These are phyloP conservation scores for Rubia tinctorum DNA, from an alignment of 305 asterid genomes.

Conservation along the genomic window DNA sequence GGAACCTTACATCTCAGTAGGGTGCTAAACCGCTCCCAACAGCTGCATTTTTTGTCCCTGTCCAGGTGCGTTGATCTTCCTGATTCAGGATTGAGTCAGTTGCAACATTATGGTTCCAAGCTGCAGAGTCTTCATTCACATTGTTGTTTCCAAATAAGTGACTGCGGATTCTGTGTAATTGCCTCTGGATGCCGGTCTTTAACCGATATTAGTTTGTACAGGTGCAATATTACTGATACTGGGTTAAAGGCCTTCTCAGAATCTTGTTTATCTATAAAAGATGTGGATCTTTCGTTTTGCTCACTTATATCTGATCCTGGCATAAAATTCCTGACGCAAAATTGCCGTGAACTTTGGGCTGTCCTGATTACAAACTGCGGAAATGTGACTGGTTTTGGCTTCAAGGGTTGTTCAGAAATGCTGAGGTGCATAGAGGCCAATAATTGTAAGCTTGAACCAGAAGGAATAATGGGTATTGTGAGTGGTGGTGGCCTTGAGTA, in stretches of 20 bases:
- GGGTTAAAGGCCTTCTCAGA: conserved; percentile 51
- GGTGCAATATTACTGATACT: conserved; percentile 58
- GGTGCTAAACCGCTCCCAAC: conserved; percentile 49
- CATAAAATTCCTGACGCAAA: conserved; percentile 38
- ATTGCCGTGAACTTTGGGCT: conserved; percentile 46
- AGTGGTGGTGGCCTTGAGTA: conserved; percentile 84
- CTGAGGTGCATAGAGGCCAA: conserved; percentile 51
- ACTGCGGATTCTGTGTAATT: conserved; percentile 44
- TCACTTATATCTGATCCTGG: conserved; percentile 54
- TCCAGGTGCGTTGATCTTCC: conserved; percentile 64
- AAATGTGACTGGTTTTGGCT: conserved; percentile 53
- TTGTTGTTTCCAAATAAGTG: conserved; percentile 61
- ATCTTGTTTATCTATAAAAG: conserved; percentile 42
- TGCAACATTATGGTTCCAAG: conserved; percentile 38
- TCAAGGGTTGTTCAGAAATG: conserved; percentile 51
- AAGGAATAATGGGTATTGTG: conserved; percentile 48
- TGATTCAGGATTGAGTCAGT: conserved; percentile 48
- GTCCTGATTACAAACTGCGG: conserved; percentile 53
- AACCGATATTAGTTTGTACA: conserved; percentile 54
- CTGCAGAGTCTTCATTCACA: conserved; percentile 46
- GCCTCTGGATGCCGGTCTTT: conserved; percentile 58
- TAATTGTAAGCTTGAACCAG: conserved; percentile 54
- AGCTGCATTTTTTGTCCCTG: conserved; percentile 48
- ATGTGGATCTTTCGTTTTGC: conserved; percentile 59
- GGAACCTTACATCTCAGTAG: conserved; percentile 39